Percentiles rank a stretch among this genome's conserved stretches.
Evolutionary conservation across 306 rosid species (phyloP).

Genomic region (Prunus dulcis): DNA sequence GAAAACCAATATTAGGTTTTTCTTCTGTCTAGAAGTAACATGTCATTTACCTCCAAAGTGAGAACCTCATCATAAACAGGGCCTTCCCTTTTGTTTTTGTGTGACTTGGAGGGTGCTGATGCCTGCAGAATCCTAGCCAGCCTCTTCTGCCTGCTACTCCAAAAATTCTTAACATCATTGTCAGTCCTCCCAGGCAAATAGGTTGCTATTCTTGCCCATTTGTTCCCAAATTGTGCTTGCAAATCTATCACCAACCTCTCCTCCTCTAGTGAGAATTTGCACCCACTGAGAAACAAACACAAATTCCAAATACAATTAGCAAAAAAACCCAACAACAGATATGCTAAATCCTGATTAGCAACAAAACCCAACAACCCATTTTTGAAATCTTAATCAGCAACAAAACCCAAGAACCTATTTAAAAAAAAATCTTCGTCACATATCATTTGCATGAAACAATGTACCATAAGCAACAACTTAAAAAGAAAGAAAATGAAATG

Average conservation of each 20-base stretch:
- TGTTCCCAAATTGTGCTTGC: conserved; percentile 84
- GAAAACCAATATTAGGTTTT: too few relatives aligned
- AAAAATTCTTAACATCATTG: conserved; percentile 92
- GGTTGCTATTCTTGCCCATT: conserved; percentile 90
- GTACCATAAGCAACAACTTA: too few relatives aligned
- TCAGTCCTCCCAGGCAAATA: conserved; percentile 76
- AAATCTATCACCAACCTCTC: conserved; percentile 86
- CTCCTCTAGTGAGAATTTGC: conserved; percentile 82
- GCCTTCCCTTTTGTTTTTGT: conserved; percentile 35
- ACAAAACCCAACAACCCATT: neutral
- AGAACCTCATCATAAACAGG: conserved; percentile 26
- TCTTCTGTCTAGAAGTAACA: neutral
- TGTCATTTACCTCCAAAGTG: conserved; percentile 39
- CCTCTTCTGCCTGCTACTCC: conserved; percentile 95
- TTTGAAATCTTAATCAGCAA: neutral
- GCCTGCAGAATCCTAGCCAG: conserved; percentile 66
- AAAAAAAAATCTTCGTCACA: too few relatives aligned
- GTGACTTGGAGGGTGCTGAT: conserved; percentile 52
- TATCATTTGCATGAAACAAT: neutral
- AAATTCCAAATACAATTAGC: neutral
- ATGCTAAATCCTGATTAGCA: neutral
- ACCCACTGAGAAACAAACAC: conserved; percentile 45
- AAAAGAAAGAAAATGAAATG: neutral
- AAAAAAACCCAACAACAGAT: neutral
- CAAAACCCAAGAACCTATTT: neutral